Conservation (phyloP, 1,284 basidiomycete species). For the Cutaneotrichosporon spelunceum region DNA sequence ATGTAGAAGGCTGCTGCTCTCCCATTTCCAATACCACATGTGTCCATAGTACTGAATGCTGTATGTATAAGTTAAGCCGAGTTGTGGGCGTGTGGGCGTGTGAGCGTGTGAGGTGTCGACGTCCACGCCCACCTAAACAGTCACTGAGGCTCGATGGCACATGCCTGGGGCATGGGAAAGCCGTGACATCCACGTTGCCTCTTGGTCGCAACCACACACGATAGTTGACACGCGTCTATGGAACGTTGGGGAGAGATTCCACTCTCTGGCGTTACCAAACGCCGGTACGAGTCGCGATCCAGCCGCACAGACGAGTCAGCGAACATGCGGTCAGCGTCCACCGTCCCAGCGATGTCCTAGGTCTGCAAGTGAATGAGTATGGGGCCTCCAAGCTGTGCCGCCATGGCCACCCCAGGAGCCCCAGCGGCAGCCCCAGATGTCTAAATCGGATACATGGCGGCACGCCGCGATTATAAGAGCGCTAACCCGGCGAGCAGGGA, state of each 20-base stretch:
- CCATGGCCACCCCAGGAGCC: background rate
- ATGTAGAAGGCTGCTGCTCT: no score
- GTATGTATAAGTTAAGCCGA: no score
- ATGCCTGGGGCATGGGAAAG: background rate
- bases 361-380: no score
- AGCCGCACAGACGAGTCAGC: background rate
- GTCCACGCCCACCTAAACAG: background rate
- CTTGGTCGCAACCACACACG: background rate
- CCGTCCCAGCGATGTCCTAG: no score
- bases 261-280: background rate
- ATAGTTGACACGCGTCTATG: background rate
- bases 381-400: background rate
- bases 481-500: slow-evolving; percentile 2
- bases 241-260: background rate
- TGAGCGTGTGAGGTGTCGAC: no score
- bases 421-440: background rate
- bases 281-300: background rate
- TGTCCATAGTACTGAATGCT: no score
- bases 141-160: background rate
- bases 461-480: slow-evolving; percentile 9
- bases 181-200: no score
- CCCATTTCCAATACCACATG: no score
- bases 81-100: no score
- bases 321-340: background rate
- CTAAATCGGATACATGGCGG: slow-evolving; percentile 2